Conservation (phyloP, 805 yeast species). For the Ogataea pilisensis region DNA sequence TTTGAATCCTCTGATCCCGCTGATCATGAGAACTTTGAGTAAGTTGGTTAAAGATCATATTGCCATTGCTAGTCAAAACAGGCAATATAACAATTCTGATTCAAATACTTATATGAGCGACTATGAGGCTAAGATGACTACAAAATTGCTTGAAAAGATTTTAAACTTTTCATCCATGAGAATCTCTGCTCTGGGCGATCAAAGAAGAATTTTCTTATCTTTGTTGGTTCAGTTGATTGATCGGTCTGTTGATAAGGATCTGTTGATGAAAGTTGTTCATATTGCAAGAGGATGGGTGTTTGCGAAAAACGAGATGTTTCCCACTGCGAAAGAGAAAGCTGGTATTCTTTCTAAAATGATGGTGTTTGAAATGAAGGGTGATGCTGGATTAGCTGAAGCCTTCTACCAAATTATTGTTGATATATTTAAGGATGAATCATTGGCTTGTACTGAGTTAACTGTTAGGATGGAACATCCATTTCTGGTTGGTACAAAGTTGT, state of each 20-base stretch:
- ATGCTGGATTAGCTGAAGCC: conserved; percentile 67
- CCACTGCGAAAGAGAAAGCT: conserved; percentile 94
- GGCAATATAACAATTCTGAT: conserved; percentile 25
- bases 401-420: conserved; percentile 85
- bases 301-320: conserved; percentile 76
- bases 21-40: conserved; percentile 81
- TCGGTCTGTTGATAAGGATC: conserved; percentile 72
- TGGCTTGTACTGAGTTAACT: conserved; percentile 82
- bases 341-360: conserved; percentile 91
- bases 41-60: conserved; percentile 86
- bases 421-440: conserved; percentile 74
- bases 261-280: conserved; percentile 68
- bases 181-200: conserved; percentile 86
- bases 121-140: conserved; percentile 75
- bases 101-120: conserved; percentile 35
- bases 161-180: conserved; percentile 75
- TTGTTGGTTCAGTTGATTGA: conserved; percentile 87
- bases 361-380: conserved; percentile 86
- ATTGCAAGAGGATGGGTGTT: conserved; percentile 90
- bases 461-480: conserved; percentile 96
- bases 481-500: conserved; percentile 83
- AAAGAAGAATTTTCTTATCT: conserved; percentile 82
- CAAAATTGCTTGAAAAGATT: conserved; percentile 69
- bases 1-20: conserved; percentile 70
- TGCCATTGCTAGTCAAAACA: conserved; percentile 49